Percentiles rank a stretch among this genome's conserved stretches.
Conservation (phyloP, 1,284 basidiomycete species). For the Ustilago esculenta region DNA sequence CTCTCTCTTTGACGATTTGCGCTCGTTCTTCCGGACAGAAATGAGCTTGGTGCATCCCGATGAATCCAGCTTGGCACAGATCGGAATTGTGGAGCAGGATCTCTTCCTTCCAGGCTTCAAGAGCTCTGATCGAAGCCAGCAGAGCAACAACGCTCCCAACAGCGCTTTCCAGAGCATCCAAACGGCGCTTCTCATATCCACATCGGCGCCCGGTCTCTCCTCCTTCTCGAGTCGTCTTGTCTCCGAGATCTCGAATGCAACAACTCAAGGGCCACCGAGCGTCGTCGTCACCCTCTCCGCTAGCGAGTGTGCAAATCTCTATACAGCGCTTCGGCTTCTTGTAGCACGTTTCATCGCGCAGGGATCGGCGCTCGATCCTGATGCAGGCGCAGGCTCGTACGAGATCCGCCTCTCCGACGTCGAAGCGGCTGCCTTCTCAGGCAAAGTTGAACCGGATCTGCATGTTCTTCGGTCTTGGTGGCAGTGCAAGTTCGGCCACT, state of each 20-base stretch:
- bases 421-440: slow-evolving; percentile 32
- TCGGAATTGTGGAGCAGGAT: slow-evolving; percentile 9
- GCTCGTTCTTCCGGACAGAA: slow-evolving; percentile 20
- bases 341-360: slow-evolving; percentile 47
- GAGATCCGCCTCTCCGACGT: slow-evolving; percentile 7
- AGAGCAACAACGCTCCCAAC: background rate
- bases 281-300: slow-evolving; percentile 44
- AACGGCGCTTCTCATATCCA: slow-evolving; percentile 41
- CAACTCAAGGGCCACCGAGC: background rate
- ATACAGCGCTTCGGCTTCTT: slow-evolving; percentile 36
- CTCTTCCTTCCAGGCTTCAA: slow-evolving; percentile 45
- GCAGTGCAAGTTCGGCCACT: slow-evolving; percentile 15
- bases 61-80: background rate
- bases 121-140: background rate
- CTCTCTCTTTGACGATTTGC: slow-evolving; percentile 32
- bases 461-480: slow-evolving; percentile 33
- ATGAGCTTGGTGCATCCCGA: background rate
- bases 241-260: slow-evolving; percentile 26
- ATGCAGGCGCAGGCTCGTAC: background rate
- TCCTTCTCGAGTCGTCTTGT: slow-evolving; percentile 40
- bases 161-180: slow-evolving; percentile 30
- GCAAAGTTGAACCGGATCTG: slow-evolving; percentile 38
- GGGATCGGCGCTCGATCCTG: slow-evolving; percentile 6
- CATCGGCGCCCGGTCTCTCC: slow-evolving; percentile 36
- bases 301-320: slow-evolving; percentile 41